Base-by-base conservation (phyloP, 352 stramenopile genomes). In the Phytophthora macrochlamydospora region DNA sequence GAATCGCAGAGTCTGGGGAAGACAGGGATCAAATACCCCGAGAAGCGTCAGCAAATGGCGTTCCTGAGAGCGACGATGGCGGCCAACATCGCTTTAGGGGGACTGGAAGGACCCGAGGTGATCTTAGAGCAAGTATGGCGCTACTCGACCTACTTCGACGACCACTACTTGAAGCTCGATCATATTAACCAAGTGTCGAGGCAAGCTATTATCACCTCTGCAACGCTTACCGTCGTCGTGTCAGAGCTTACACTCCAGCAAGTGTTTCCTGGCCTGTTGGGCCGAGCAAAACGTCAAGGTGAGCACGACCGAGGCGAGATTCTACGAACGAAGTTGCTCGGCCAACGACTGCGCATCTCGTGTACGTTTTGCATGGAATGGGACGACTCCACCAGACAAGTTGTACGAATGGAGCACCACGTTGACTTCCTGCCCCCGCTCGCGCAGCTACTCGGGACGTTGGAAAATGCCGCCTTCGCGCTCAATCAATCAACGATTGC, bases 131-230 rank as follows among this genome's bases (percentile, higher is more conserved):
- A 77, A 40, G 69, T 61, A 59, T 51, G 55, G 38, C 50, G 62
- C 9, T 74, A 67, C 32, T 69, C 67, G 28, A 30, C 45, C 11
- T 67, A 52, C n/a, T 73, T 71, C 33, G 56, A 65, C 14, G 66
- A 68, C 51, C 31, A 80, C 4, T 49, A 69, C 18, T 70, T 76
- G 37, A 60, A 77, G 30, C 54, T 73, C 24, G 56, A 71, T 28
- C 7, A 56, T 13, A 71, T 84, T 31, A 28, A 51, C 7, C 12
- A 60, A 44, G 37, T 14, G 11, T 6, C 14, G 7, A 40, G 44
- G 51, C 53, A 48, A 11, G 18, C 62, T 14, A 31, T 65, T 4
- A 31, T 51, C 1, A 55, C 51, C 9, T 52, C 43, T 7, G 55
- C 43, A 0, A 56, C 42, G 5, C 6, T 70, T 35, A 66, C 7